Evolutionary conservation across 2,329 filamentous ascomycete species (phyloP), one percentile per base, ranked within the genome.

Genomic region (Sporothrix euskadiensis): DNA sequence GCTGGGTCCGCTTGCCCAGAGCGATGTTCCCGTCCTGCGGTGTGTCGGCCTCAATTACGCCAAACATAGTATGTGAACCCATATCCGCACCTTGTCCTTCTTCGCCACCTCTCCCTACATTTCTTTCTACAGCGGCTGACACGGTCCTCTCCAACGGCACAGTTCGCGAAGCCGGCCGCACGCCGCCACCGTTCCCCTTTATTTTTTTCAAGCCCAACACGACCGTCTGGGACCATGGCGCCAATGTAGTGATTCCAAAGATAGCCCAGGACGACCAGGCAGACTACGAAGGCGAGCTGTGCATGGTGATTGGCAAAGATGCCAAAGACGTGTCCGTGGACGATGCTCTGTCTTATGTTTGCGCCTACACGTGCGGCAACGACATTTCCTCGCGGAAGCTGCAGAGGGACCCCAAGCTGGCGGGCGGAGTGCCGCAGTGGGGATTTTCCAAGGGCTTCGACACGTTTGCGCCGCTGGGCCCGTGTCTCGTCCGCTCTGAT

Each of bases 41-140:
- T 90, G 88, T 75, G 84, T 89, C 14, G 88, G 88, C 0, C 77
- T 90, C 39, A 90, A 90, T 76, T 90, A 89, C 76, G 83, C 84
- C 56, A 88, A 86, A 71, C 88, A 90, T 76, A 87, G 49, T 52
- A 52, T 52, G 47, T 52, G 41, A 14, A 44, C 41, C 41, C 41
- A 44, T 44, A 44, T 44, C 41, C 41, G 41, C 41, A 44, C 41
- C 41, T 8, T 44, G 2, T 14, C 41, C 41, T 8, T 44, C 41
- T 14, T 44, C 41, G 41, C 41, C 8, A 44, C 1, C 41, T 47
- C 44, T 4, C 44, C 44, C 44, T 47, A 3, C 6, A 47, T 8
- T 12, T 47, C 9, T 8, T 12, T 47, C 9, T 47, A 47, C 16
- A 47, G 44, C 16, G 4, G 4, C 44, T 47, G 44, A 47, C 44